Evolutionary conservation across 225 moss, liverwort and hornwort species (phyloP), one percentile per base, ranked within the genome.

Genomic region (Thuidium tamariscinum): DNA sequence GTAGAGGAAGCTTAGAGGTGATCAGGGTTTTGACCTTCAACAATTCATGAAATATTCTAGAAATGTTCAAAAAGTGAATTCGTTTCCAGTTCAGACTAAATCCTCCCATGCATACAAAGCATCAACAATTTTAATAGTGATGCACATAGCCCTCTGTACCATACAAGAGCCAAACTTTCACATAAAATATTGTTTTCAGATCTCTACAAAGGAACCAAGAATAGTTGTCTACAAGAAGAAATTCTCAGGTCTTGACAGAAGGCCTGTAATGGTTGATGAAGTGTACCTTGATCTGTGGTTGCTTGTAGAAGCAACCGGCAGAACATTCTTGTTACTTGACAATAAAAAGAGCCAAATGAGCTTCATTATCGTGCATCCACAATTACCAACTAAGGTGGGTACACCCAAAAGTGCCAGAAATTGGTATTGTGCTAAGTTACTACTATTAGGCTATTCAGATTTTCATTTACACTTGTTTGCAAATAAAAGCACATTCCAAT

Each of bases 241-340:
- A 48, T 32, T 73, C 19, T 73, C 1, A 73, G 41, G 29, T 41
- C 29, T 41, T 78, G 19, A 59, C 78, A 48, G 41, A 44, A 22
- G 23, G 25, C 64, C 64, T n/a, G 48, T n/a, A 80, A 48, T 69
- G 29, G 41, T 29, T 41, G 78, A 41, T 13, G 41, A 29, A 12
- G 23, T 52, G 20, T 82, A 94, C 95, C 95, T 90, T 97, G 96
- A 88, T 97, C 96, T 51, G 96, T 97, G 17, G 96, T 94, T 29
- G 96, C 93, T 84, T 91, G 96, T 18, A 95, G 95, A 79, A 96
- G 90, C 12, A 95, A n/a, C n/a, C n/a, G n/a, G 92, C 29, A 96
- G 90, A 49, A 95, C 96, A 7, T 96, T 96, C 80, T 96, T 97
- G 87, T 97, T 96, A 36, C 94, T 93, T 94, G 90, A 52, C 79